Conservation (phyloP, 495 filamentous ascomycete species). For the Neurospora pannonica region DNA sequence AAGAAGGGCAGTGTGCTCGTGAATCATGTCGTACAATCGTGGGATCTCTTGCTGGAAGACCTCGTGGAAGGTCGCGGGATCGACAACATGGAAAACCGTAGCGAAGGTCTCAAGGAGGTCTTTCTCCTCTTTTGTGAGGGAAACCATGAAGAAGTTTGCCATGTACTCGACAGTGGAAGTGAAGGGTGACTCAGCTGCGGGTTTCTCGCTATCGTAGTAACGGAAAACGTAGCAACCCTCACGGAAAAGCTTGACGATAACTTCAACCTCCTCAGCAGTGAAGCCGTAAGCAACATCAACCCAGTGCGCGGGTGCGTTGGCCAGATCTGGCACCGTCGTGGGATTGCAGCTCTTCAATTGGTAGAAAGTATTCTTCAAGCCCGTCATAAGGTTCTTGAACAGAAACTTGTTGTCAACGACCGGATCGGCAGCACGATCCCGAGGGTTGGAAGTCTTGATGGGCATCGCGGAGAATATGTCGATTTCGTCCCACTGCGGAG, state of each 20-base stretch:
- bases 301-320: constrained; percentile 82
- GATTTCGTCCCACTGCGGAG: constrained; percentile 92
- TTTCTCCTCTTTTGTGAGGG: constrained; percentile 91
- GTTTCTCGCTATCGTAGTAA: constrained; percentile 86
- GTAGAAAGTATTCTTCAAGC: constrained; percentile 93
- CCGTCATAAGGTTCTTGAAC: constrained; percentile 97
- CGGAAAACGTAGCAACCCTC: constrained; percentile 93
- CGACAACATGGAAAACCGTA: constrained; percentile 96
- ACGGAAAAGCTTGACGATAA: constrained; percentile 94
- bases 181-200: constrained; percentile 61
- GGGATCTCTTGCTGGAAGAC: constrained; percentile 97
- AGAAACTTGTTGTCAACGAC: constrained; percentile 98
- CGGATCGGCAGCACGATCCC: constrained; percentile 83
- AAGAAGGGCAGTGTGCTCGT: constrained; percentile 85
- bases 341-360: constrained; percentile 83
- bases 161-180: constrained; percentile 79
- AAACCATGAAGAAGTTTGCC: constrained; percentile 85
- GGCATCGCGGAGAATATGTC: constrained; percentile 95
- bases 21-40: constrained; percentile 93
- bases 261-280: constrained; percentile 91
- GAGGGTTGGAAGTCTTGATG: constrained; percentile 88
- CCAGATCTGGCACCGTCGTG: constrained; percentile 57
- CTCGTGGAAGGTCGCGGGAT: constrained; percentile 96
- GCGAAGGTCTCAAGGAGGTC: constrained; percentile 96
- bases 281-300: constrained; percentile 93